Evolutionary conservation across 148 eudicot species (phyloP), one percentile per base, ranked within the genome.

Genomic region (Camellia japonica): DNA sequence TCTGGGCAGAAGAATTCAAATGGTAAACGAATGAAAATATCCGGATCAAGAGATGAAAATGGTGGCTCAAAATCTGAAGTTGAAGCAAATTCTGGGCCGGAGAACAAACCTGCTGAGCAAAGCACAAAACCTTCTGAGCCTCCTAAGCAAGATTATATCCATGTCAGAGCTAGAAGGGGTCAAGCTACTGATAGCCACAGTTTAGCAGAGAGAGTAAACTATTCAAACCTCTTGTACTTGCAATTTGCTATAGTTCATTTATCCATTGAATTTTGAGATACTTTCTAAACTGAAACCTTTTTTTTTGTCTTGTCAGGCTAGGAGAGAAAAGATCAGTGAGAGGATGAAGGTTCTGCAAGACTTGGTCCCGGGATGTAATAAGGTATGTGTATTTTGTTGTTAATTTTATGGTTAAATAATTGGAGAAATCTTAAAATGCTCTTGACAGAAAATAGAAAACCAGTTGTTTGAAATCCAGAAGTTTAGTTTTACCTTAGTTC

Each of bases 121-220:
- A 88, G 75, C 42, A 79, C 75, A 76, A 86, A 86, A 86, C 71
- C 86, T 54, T 66, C 79, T 10, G 98, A 92, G 63, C 95, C 95
- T 61, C 93, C 85, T 20, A 96, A 96, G 81, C 84, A 82, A 85
- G 99, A 96, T 83, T 96, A 91, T 84, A 96, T 96, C 78, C 99
- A 96, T 88, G 98, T 96, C 61, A 82, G 99, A 87, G 97, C 99
- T 75, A 89, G 99, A 86, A 91, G 98, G 81, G 99, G 99, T 76
- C 98, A 96, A 92, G 99, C 99, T 74, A 96, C 99, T 14, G 99
- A 96, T 88, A 96, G 97, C 87, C 98, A 93, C 83, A 96, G 99
- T 84, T 82, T 96, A 64, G 99, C 99, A 42, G 99, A 96, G 86
- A 92, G 99, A 82, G 99, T 96, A 91, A 84, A 68, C 47, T 76